phyloP scores from a whole-genome alignment of 2,329 filamentous ascomycete species.

The Nemania abortiva region DNA sequence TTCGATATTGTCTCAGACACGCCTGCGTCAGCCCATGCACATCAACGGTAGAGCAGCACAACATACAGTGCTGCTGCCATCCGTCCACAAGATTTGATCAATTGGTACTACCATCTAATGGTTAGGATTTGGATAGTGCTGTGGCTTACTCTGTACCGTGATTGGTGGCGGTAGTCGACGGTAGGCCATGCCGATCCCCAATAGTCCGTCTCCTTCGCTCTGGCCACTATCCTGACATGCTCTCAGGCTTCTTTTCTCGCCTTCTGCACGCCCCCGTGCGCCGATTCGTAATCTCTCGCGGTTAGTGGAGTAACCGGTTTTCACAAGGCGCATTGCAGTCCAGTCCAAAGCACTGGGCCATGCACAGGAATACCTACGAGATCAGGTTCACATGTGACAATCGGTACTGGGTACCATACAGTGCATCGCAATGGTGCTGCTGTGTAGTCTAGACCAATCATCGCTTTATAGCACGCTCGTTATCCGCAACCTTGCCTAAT shows the following conservation, averaged over 20 bases:
- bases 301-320: not conserved
- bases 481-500: not conserved
- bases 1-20: slow-evolving; percentile 28
- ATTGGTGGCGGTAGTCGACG: slow-evolving; percentile 29
- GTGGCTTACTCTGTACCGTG: slow-evolving; percentile 15
- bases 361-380: not conserved
- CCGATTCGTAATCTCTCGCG: not conserved
- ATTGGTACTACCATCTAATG: slow-evolving; percentile 10
- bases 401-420: not conserved
- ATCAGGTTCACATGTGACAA: not conserved
- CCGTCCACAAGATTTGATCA: not conserved
- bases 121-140: slow-evolving; percentile 11
- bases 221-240: not conserved
- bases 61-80: slow-evolving; percentile 7
- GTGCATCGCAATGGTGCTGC: slow-evolving; percentile 3
- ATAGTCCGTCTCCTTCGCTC: slow-evolving; percentile 21
- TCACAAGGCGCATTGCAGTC: slow-evolving; percentile 5
- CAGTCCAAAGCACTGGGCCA: slow-evolving; percentile 9
- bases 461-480: not conserved
- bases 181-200: slow-evolving; percentile 28
- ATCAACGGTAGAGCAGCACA: slow-evolving; percentile 20
- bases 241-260: not conserved
- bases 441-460: slow-evolving; percentile 4
- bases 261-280: not conserved
- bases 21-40: slow-evolving; percentile 24